Evolutionary conservation across 1,139 yeast genomes (phyloP).

Genomic region (Scheffersomyces illinoinensis): DNA sequence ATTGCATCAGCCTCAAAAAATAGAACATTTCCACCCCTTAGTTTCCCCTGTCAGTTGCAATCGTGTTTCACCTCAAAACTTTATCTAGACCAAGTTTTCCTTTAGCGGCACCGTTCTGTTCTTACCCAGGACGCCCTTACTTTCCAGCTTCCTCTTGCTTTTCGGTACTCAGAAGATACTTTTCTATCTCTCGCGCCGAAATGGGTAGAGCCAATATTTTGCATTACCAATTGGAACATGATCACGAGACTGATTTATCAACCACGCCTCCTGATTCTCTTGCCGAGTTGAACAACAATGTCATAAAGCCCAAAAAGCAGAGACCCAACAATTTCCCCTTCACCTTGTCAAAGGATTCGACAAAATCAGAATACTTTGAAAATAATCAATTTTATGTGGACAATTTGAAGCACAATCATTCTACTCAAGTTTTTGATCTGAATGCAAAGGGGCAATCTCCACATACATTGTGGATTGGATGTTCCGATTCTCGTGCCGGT

Average conservation of each 20-base stretch:
- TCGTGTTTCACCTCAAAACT: not conserved
- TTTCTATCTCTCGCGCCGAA: conserved; percentile 3
- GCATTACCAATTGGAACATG: conserved; percentile 44
- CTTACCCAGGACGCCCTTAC: not conserved
- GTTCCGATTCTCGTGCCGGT: conserved; percentile 91
- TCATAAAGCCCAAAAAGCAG: conserved; percentile 4
- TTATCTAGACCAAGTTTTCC: not conserved
- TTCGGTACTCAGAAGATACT: not conserved
- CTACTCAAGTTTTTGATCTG: conserved; percentile 59
- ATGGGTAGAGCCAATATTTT: conserved; percentile 51
- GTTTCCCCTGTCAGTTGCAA: not conserved
- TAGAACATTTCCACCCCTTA: not conserved
- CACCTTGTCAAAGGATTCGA: conserved; percentile 56
- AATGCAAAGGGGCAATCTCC: conserved; percentile 90
- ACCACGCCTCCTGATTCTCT: conserved; percentile 6
- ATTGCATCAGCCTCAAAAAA: not conserved
- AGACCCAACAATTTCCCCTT: conserved; percentile 44
- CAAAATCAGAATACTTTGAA: conserved; percentile 61
- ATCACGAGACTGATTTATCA: conserved; percentile 38
- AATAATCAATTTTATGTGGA: conserved; percentile 73
- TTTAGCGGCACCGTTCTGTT: not conserved
- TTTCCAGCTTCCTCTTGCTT: not conserved
- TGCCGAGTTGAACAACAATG: not conserved
- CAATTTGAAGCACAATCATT: conserved; percentile 57
- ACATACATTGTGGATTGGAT: conserved; percentile 94